Base-by-base conservation (phyloP, 306 rosid genomes). In the Fragaria nilgerrensis region DNA sequence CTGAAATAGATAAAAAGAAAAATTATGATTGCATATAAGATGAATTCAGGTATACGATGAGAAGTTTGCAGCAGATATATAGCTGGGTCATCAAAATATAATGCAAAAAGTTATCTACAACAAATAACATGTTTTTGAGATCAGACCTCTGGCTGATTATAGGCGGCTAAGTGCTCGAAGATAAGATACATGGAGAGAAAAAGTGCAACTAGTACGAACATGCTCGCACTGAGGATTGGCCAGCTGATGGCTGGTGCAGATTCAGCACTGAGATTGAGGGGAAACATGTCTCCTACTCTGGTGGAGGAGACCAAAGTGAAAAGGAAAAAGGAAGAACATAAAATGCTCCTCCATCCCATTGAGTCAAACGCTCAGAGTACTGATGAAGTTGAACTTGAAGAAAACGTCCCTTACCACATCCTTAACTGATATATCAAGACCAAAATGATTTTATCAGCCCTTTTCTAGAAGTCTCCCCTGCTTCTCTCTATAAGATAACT, bases 141-240 rank as follows among this genome's bases (percentile, higher is more conserved):
- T 69, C 65, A 64, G 22, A 96, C 99, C 99, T 96, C 99, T 2
- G 99, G 99, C 76, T 92, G 98, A 85, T 96, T 96, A 82, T 96
- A 96, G 73, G 91, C 87, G 80, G 96, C 90, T 84, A 96, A 86
- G 81, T 96, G 98, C 90, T 96, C 94, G 3, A 92, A 87, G 79
- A 92, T 96, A 72, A 96, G 90, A 88, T 86, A 91, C 85, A 81
- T 89, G 76, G 99, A 96, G 83, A 96, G 96, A 68, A 92, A 67
- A 72, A 96, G 84, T 62, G 99, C 93, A 81, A 88, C 88, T 23
- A 90, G 74, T 34, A 96, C 98, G 29, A 92, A 96, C 84, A 91
- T 76, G 84, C 94, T 87, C 36, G 99, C 90, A 83, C 96, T 96
- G 86, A 83, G 74, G 79, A 91, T 78, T 53, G 96, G 89, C 99